Conservation (phyloP, 176 grass and related monocot genomes). For the Calamus simplicifolius region DNA sequence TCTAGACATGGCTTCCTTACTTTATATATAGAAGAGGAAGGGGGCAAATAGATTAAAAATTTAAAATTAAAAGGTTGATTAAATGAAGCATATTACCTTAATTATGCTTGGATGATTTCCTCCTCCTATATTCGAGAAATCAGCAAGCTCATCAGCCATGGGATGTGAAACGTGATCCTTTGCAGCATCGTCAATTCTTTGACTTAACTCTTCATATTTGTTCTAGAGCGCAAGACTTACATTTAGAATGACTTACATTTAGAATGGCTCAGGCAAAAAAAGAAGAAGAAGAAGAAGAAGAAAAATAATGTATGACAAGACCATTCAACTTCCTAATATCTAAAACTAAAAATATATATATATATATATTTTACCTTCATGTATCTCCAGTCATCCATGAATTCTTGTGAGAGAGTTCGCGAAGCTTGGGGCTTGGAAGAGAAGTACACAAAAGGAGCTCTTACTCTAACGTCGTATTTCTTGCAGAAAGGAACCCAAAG, state of each 20-base stretch:
- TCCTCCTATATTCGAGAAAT: conserved; percentile 26
- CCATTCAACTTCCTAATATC: too few species aligned
- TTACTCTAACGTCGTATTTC: conserved; percentile 10
- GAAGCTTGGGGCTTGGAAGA: not conserved
- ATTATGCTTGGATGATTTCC: conserved; percentile 37
- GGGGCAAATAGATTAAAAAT: too few species aligned
- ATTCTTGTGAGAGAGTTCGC: not conserved
- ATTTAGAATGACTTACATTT: too few species aligned
- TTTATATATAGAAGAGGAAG: too few species aligned
- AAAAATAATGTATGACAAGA: too few species aligned
- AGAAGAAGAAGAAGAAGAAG: too few species aligned
- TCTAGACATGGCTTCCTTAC: too few species aligned
- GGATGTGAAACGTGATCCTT: conserved; percentile 8
- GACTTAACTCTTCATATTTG: conserved; percentile 32
- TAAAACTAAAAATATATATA: too few species aligned
- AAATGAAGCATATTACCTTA: conserved; percentile 11
- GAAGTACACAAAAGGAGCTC: conserved; percentile 47
- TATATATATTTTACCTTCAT: not conserved
- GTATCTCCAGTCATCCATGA: too few species aligned
- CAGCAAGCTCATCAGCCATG: conserved; percentile 2
- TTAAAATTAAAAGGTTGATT: not conserved
- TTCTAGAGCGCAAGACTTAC: conserved; percentile 13
- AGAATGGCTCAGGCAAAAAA: too few species aligned
- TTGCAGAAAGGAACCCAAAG: conserved; percentile 55
- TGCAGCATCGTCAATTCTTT: conserved; percentile 25